phyloP scores from a whole-genome alignment of 805 yeast genomes.

The Starmerella kuoi region DNA sequence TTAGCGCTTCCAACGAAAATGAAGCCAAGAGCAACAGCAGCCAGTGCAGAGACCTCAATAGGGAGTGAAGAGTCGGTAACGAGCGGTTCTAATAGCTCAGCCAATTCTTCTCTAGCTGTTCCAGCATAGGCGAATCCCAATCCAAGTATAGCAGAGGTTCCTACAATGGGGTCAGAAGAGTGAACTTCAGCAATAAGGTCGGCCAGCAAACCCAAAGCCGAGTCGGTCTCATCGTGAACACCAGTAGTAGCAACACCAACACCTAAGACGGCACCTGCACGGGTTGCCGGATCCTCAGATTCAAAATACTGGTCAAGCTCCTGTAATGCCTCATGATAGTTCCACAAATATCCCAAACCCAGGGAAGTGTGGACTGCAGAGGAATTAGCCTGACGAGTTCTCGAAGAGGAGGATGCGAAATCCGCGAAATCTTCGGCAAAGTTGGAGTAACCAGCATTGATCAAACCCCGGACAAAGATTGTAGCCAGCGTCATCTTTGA shows the following conservation, averaged over 20 bases:
- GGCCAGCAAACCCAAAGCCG: conserved; percentile 69
- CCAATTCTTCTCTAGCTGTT: conserved; percentile 71
- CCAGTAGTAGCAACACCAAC: conserved; percentile 86
- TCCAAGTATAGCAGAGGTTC: conserved; percentile 78
- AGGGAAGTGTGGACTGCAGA: conserved; percentile 88
- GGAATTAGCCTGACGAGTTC: conserved; percentile 29
- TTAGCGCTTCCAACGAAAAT: conserved; percentile 91
- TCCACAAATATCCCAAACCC: conserved; percentile 88
- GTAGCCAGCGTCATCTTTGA: conserved; percentile 93
- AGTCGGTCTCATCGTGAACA: conserved; percentile 91
- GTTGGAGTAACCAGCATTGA: conserved; percentile 80
- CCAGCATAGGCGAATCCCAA: conserved; percentile 94
- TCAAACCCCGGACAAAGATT: conserved; percentile 82
- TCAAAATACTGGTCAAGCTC: conserved; percentile 78
- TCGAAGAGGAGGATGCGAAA: conserved; percentile 11
- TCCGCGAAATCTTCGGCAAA: conserved; percentile 58
- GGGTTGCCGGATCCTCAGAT: conserved; percentile 59
- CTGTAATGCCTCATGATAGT: conserved; percentile 77
- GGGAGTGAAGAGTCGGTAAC: conserved; percentile 65
- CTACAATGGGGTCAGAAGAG: conserved; percentile 29
- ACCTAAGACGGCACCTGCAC: conserved; percentile 94
- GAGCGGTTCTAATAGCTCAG: conserved; percentile 65
- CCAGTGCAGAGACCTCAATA: conserved; percentile 68
- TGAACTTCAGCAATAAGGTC: conserved; percentile 58
- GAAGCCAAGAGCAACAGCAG: conserved; percentile 87